These are phyloP conservation scores for Phaseolus coccineus DNA, from an alignment of 331 rosid genomes.

Conservation along the genomic window DNA sequence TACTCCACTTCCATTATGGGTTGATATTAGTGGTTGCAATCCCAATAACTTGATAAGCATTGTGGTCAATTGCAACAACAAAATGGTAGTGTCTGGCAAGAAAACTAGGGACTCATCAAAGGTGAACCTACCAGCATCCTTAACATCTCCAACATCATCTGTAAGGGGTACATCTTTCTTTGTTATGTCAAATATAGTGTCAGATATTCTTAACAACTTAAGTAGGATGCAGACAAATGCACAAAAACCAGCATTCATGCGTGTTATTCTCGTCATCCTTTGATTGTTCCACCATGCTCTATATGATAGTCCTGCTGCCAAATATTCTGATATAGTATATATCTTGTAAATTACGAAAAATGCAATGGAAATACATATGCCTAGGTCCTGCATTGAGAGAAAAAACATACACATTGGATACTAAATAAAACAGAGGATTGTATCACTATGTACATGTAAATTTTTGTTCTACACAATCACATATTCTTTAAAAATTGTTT, in stretches of 20 bases:
- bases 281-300: slow-evolving; percentile 84
- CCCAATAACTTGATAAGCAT: slow-evolving; percentile 43
- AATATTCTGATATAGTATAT: slow-evolving; percentile 51
- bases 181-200: slow-evolving; percentile 66
- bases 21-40: slow-evolving; percentile 16
- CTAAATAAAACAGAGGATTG: too few species aligned
- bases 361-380: slow-evolving; percentile 41
- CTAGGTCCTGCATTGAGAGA: slow-evolving; percentile 42
- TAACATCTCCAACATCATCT: not conserved
- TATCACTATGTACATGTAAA: too few species aligned
- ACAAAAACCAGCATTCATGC: slow-evolving; percentile 52
- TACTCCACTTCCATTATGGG: slow-evolving; percentile 40
- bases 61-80: slow-evolving; percentile 61
- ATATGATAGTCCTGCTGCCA: slow-evolving; percentile 49
- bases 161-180: slow-evolving; percentile 55
- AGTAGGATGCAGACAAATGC: slow-evolving; percentile 50
- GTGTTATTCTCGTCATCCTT: slow-evolving; percentile 58
- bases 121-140: slow-evolving; percentile 49
- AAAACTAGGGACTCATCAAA: slow-evolving; percentile 65
- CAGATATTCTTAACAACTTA: slow-evolving; percentile 54
- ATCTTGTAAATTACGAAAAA: slow-evolving; percentile 42
- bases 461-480: too few species aligned
- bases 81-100: slow-evolving; percentile 64
- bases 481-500: too few species aligned
- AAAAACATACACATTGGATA: not conserved